Evolutionary conservation across 1,284 basidiomycete species (phyloP).

Genomic region (Tilletia caries): DNA sequence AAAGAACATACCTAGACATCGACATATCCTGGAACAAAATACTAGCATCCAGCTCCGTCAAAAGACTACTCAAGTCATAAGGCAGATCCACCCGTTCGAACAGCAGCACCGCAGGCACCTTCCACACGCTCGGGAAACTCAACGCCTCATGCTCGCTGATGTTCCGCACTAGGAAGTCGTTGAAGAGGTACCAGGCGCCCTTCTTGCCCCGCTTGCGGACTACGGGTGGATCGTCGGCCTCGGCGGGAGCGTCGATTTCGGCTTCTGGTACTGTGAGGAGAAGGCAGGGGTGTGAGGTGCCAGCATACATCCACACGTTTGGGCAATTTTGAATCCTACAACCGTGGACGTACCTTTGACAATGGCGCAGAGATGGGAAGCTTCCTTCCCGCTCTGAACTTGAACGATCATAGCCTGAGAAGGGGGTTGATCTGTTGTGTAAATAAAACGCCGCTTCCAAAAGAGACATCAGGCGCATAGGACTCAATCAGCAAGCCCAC

Average conservation of each 20-base stretch:
- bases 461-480: too few species aligned
- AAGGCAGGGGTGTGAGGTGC: background rate
- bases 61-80: conserved; percentile 68
- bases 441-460: background rate
- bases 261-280: conserved; percentile 7
- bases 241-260: background rate
- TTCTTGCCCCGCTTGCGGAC: conserved; percentile 2
- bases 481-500: too few species aligned
- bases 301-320: too few species aligned
- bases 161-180: conserved; percentile 87
- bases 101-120: conserved; percentile 86
- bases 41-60: conserved; percentile 54
- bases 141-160: conserved; percentile 81
- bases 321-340: too few species aligned
- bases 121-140: conserved; percentile 79
- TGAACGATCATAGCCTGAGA: conserved; percentile 69
- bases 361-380: conserved; percentile 83
- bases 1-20: conserved; percentile 63
- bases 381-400: conserved; percentile 71
- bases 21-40: conserved; percentile 83
- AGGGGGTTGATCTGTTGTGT: background rate
- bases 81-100: conserved; percentile 71
- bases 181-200: conserved; percentile 88
- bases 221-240: background rate
- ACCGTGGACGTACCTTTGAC: conserved; percentile 63